Percentiles rank a stretch among this genome's conserved stretches.
Evolutionary conservation across 805 yeast genomes (phyloP).

Genomic region (Lachancea dasiensis): DNA sequence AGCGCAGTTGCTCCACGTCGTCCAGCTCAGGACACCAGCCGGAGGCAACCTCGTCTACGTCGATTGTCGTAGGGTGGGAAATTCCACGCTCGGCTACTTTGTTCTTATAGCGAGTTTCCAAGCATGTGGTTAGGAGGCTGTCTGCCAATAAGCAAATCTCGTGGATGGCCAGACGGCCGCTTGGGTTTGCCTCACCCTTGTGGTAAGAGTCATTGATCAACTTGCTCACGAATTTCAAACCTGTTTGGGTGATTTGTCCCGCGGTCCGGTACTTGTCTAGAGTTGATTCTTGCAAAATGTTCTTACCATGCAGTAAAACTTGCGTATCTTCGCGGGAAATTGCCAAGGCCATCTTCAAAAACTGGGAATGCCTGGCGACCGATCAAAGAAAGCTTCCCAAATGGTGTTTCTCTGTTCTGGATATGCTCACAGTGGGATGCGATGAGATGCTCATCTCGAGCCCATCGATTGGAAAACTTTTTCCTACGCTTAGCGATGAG

Average conservation of each 20-base stretch:
- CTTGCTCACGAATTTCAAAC: conserved; percentile 56
- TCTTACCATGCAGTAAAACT: conserved; percentile 63
- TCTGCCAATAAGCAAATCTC: conserved; percentile 84
- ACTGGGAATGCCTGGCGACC: no score
- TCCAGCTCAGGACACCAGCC: conserved; percentile 88
- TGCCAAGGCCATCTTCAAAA: conserved; percentile 65
- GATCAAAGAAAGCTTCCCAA: no score
- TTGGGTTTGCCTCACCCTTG: conserved; percentile 27
- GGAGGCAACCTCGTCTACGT: conserved; percentile 66
- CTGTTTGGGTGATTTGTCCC: conserved; percentile 83
- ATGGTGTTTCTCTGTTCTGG: no score
- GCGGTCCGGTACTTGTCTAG: conserved; percentile 82
- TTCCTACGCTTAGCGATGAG: conserved; percentile 3
- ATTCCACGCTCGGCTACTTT: conserved; percentile 83
- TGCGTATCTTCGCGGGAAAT: conserved; percentile 71
- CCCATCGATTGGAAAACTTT: conserved; percentile 5
- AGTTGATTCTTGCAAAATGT: conserved; percentile 53
- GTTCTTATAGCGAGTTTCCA: conserved; percentile 53
- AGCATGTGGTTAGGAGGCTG: conserved; percentile 56
- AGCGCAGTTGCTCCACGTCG: conserved; percentile 38
- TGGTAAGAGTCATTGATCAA: conserved; percentile 75
- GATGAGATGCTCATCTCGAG: conserved; percentile 12
- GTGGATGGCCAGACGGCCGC: conserved; percentile 44
- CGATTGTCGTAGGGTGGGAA: conserved; percentile 85
- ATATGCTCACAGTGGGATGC: no score